Conservation (phyloP, 208 protist genomes). For the Crithidia brevicula region DNA sequence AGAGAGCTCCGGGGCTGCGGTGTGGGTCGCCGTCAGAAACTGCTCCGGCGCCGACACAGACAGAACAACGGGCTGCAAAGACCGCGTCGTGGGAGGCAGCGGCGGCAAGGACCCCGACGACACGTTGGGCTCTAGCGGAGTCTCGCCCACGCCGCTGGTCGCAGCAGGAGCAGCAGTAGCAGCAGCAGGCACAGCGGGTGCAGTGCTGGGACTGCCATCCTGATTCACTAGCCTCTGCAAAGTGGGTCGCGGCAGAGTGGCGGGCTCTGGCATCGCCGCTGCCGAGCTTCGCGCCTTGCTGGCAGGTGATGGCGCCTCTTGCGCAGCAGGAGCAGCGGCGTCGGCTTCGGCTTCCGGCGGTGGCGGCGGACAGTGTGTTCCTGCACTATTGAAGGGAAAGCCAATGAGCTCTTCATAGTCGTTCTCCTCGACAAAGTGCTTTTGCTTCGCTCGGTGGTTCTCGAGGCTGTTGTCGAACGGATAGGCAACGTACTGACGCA, state of each 20-base stretch:
- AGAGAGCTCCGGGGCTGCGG: not conserved
- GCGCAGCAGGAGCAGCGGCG: not conserved
- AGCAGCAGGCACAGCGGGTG: not conserved
- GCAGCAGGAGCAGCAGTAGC: not conserved
- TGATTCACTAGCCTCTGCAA: not conserved
- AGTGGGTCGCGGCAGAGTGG: slow-evolving; percentile 22
- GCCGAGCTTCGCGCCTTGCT: not conserved
- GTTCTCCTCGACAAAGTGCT: slow-evolving; percentile 69
- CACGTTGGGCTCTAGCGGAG: not conserved
- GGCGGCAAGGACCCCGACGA: not conserved
- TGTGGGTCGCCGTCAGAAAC: not conserved
- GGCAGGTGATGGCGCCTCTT: not conserved
- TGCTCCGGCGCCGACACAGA: not conserved
- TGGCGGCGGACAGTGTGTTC: slow-evolving; percentile 7
- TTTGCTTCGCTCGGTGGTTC: slow-evolving; percentile 66
- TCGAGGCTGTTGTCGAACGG: slow-evolving; percentile 79
- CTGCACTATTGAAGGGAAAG: slow-evolving; percentile 38
- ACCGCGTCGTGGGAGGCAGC: not conserved
- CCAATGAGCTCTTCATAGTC: slow-evolving; percentile 70
- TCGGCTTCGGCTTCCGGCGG: not conserved
- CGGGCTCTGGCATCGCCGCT: slow-evolving; percentile 12
- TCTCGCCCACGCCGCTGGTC: not conserved
- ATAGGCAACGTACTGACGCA: slow-evolving; percentile 78
- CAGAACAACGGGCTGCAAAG: not conserved
- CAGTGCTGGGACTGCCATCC: not conserved